Evolutionary conservation across 495 filamentous ascomycete genomes (phyloP), one percentile per base, ranked within the genome.

Genomic region (Thozetella sp.): DNA sequence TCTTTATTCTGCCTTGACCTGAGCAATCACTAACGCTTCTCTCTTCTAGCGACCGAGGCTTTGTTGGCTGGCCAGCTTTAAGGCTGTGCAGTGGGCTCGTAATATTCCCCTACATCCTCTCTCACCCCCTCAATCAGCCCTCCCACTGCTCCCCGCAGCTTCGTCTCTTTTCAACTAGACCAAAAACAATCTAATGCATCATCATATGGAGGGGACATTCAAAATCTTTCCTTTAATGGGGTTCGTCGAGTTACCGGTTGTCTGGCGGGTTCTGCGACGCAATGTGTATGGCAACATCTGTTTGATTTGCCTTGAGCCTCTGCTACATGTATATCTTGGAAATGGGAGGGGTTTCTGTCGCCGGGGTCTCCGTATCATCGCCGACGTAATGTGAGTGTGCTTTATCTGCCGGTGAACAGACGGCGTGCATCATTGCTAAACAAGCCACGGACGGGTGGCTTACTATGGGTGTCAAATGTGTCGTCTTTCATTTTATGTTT

Each of bases 21-120:
- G 25, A 3, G 20, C 57, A 58, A 46, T 20, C 43, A 48, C n/a
- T 20, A 20, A 10, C 20, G 20, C 19, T 43, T 25, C 34, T 53
- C 3, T 54, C 53, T 56, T 45, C 19, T 62, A 86, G 89, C 89
- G 59, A 92, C 89, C 55, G 89, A 92, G 73, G 89, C 89, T 55
- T 77, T 92, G 55, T 77, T 92, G 34, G 87, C 87, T 24, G 89
- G 89, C 53, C 84, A 89, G 65, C 77, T 90, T 64, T 90, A 80
- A 48, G 43, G 20, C 43, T 15, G 20, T 48, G 43, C 43, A 48
- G 43, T 48, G 43, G 43, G n/a, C n/a, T 9, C n/a, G n/a, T n/a
- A n/a, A n/a, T n/a, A n/a, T n/a, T n/a, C n/a, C n/a, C n/a, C n/a
- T n/a, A n/a, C n/a, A n/a, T n/a, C n/a, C n/a, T n/a, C n/a, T n/a